phyloP scores from a whole-genome alignment of 78 protist species.

The Protostelium mycophagum region DNA sequence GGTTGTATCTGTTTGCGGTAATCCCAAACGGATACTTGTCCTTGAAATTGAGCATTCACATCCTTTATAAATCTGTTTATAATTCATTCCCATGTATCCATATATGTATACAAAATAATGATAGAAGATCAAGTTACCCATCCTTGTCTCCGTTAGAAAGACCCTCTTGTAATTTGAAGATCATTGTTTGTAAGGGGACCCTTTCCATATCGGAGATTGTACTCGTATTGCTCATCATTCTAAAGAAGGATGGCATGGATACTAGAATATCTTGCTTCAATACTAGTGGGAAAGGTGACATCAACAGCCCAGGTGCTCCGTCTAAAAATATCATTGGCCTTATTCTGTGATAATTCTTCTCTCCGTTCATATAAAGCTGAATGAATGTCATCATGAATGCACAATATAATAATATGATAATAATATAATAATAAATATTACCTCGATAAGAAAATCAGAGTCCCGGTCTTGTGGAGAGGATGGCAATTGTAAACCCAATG shows the following conservation, averaged over 20 bases:
- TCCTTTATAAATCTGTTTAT: background rate
- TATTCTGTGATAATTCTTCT: background rate
- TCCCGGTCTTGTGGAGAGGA: background rate
- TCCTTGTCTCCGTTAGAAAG: background rate
- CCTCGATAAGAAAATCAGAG: background rate
- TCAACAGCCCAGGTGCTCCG: constrained; percentile 36
- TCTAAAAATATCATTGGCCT: constrained; percentile 50
- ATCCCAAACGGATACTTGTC: constrained; percentile 6
- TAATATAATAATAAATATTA: no score
- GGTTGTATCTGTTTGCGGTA: constrained; percentile 21
- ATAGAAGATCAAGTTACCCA: background rate
- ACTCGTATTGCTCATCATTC: background rate
- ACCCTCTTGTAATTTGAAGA: constrained; percentile 4
- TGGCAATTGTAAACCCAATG: background rate
- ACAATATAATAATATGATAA: no score
- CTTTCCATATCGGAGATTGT: constrained; percentile 24
- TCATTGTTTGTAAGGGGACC: constrained; percentile 2
- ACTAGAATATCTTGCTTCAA: constrained; percentile 55
- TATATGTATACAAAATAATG: no score
- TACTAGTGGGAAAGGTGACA: constrained; percentile 46
- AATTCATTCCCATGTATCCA: no score
- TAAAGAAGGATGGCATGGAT: constrained; percentile 46
- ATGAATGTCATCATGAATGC: no score
- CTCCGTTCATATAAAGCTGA: no score
- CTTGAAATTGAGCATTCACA: background rate